phyloP scores from a whole-genome alignment of 257 asterid species.

The Petunia secreta region DNA sequence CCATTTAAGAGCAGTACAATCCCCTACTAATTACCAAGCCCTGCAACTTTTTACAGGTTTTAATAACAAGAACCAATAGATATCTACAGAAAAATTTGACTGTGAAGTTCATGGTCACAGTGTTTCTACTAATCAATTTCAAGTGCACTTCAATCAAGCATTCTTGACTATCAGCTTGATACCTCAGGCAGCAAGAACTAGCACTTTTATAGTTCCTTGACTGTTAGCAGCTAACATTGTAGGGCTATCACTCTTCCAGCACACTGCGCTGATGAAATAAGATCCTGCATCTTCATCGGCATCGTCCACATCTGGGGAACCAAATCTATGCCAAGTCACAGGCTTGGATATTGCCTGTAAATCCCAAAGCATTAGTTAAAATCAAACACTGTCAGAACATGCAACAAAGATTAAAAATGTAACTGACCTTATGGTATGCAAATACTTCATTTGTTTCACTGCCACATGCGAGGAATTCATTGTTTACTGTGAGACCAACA shows the following conservation, averaged over 20 bases:
- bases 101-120: constrained; percentile 8
- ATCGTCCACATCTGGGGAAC: constrained; percentile 42
- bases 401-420: background rate
- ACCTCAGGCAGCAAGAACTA: constrained; percentile 42
- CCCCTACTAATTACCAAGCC: background rate
- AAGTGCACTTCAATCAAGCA: constrained; percentile 13
- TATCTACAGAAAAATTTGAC: constrained; percentile 23
- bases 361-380: constrained; percentile 13
- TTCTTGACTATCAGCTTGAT: background rate
- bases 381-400: background rate
- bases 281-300: constrained; percentile 43
- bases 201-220: constrained; percentile 47
- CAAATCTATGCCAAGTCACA: constrained; percentile 44
- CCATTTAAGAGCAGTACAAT: background rate
- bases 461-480: constrained; percentile 50
- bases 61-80: background rate
- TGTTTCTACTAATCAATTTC: background rate
- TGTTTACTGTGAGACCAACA: constrained; percentile 49
- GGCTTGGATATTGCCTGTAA: constrained; percentile 44
- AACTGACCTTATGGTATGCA: constrained; percentile 48
- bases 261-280: constrained; percentile 46
- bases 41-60: constrained; percentile 10
- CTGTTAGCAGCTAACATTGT: constrained; percentile 52
- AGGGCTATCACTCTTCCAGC: constrained; percentile 53
- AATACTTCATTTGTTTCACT: constrained; percentile 56